phyloP scores from a whole-genome alignment of 495 filamentous ascomycete species.

The Podospora bellae-mahoneyi region DNA sequence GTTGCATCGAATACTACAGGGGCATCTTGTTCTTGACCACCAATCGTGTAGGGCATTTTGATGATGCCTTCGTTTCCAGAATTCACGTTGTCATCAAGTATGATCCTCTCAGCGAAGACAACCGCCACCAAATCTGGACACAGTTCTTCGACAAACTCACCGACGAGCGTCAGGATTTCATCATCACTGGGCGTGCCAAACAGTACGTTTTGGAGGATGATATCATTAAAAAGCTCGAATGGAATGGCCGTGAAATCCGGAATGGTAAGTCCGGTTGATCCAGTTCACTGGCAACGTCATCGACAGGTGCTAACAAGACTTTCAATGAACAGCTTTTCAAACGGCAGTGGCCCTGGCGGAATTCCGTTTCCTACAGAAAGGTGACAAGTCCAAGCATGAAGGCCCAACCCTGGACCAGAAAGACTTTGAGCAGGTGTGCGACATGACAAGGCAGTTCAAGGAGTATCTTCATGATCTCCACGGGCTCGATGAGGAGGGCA shows the following conservation, averaged over 20 bases:
- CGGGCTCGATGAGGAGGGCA: background rate
- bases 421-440: constrained; percentile 21
- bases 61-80: constrained; percentile 54
- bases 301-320: background rate
- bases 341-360: constrained; percentile 42
- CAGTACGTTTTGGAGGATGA: constrained; percentile 13
- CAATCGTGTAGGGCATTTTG: constrained; percentile 52
- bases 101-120: constrained; percentile 24
- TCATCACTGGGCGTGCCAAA: constrained; percentile 13
- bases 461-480: constrained; percentile 25
- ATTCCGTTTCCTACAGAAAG: constrained; percentile 11
- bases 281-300: background rate
- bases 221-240: constrained; percentile 18
- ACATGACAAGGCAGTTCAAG: constrained; percentile 25
- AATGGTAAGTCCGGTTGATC: constrained; percentile 25
- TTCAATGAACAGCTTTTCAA: constrained; percentile 31
- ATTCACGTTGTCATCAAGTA: constrained; percentile 52
- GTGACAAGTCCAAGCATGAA: constrained; percentile 11
- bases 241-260: constrained; percentile 46
- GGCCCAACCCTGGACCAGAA: constrained; percentile 14
- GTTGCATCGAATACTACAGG: constrained; percentile 55
- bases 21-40: constrained; percentile 59
- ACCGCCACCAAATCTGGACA: constrained; percentile 22
- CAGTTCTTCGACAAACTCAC: constrained; percentile 23
- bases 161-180: constrained; percentile 16